Evolutionary conservation across 257 asterid genomes (phyloP).

Genomic region (Ehretia macrophylla): DNA sequence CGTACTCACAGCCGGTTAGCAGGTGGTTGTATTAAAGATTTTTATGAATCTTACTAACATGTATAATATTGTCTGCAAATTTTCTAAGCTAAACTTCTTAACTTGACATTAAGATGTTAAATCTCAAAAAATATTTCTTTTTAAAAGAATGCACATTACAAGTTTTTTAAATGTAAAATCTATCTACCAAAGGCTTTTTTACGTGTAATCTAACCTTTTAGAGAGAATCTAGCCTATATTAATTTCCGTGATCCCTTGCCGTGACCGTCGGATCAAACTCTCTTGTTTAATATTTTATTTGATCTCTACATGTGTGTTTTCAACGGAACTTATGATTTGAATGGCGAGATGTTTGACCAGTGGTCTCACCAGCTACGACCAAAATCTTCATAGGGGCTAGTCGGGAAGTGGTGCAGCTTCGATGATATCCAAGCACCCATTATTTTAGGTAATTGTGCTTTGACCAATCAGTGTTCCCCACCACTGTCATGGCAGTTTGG

Average conservation of each 20-base stretch:
- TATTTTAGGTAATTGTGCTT: slow-evolving; percentile 4
- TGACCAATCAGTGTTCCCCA: background rate
- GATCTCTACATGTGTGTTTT: background rate
- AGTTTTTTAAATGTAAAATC: no score
- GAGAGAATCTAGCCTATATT: background rate
- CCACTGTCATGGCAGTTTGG: background rate
- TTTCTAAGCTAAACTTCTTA: no score
- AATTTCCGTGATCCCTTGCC: background rate
- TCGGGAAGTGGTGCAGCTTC: background rate
- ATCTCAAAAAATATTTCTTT: no score
- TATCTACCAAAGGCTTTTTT: no score
- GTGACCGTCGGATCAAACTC: background rate
- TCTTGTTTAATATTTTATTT: background rate
- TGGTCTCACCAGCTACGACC: slow-evolving; percentile 1
- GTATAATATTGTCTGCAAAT: no score
- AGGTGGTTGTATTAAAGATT: no score
- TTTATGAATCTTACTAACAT: no score
- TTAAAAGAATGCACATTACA: no score
- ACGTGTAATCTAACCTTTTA: no score
- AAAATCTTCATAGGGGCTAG: background rate
- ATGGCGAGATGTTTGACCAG: background rate
- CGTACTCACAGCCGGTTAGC: no score
- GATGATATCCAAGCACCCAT: no score
- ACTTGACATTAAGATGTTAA: no score
- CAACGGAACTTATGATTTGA: background rate